Base-by-base conservation (phyloP, 257 asterid genomes). In the Penstemon newberryi region DNA sequence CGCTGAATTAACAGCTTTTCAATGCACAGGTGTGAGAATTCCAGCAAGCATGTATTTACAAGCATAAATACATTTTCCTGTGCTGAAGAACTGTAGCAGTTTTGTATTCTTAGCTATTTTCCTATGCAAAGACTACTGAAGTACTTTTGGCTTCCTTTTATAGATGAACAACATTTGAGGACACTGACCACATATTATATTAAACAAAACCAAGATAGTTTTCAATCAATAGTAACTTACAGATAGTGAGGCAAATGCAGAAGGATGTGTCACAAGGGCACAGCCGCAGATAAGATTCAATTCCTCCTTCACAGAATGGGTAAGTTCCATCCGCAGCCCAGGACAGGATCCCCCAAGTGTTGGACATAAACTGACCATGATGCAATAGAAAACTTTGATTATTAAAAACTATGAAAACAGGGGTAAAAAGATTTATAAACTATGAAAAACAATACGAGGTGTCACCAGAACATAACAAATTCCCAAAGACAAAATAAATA, bases 281-380 rank as follows among this genome's bases (percentile, higher is more conserved):
- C 96, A 90, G 66, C 99, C 97, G 19, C 95, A 87, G 67, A 78
- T 82, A 36, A 94, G 85, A 84, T 79, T 94, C 70, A 94, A 36
- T 80, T 85, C 91, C 73, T 94, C 95, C 85, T 79, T 91, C 60
- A 94, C 78, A 60, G 96, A 83, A 73, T 89, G 96, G 9, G 89
- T 83, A 57, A 89, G 84, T 80, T 94, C 99, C 80, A 90, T 88
- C 58, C 80, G 85, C 76, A 89, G 33, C 62, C 97, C 93, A 25
- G 96, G 96, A 77, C 80, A 81, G 79, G 87, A 84, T 73, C 99
- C 99, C 65, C 97, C 99, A 75, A 88, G 77, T 37, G 95, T 89
- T 7, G 99, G 99, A 66, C 88, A 91, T 78, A 84, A 69, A 66
- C 99, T 94, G 83, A 55, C 51, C 38, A 53, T 6, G 39, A 6